Evolutionary conservation across 495 filamentous ascomycete species (phyloP), one percentile per base, ranked within the genome.

Genomic region (Pyronema omphalodes): DNA sequence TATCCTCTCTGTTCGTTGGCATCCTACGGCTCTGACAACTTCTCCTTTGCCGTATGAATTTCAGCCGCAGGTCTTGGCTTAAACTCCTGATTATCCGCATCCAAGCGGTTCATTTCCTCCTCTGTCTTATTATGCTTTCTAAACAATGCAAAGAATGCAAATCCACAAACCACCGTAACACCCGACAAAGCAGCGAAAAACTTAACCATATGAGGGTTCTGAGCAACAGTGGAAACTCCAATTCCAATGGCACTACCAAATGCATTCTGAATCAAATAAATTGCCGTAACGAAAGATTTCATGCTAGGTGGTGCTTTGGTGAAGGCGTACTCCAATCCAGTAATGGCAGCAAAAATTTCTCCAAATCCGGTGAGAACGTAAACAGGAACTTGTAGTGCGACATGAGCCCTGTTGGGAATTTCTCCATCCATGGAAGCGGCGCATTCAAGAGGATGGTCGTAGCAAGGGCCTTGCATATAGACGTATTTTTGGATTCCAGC

Each of bases 301-400:
- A 68, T 71, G 6, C 58, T 58, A 11, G 58, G 58, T 1, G 71
- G 69, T 0, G 71, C 67, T 50, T 73, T 65, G 54, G 67, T 67
- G 46, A 73, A 73, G 0, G 70, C 85, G 55, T 88, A 86, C 59
- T 80, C 76, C 50, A 73, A 67, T 9, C 70, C 70, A 0, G 72
- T 71, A 56, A 74, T 70, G 33, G 67, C 69, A 34, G 70, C 64
- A 51, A 72, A 70, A 34, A 74, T 74, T 53, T 73, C 71, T 0
- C 59, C 66, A 9, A 72, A 37, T 0, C 68, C 71, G 12, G 69
- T 70, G 39, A 75, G 56, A 37, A 71, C 65, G 49, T 72, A 70
- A 7, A 71, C 71, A 9, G 73, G 66, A 3, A 67, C 63, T 45
- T 73, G 72, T 40, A 60, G 37, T 44, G 64, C 68, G 15, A 71